Conservation (phyloP, 768 basidiomycete species). For the Podaxis sp. region DNA sequence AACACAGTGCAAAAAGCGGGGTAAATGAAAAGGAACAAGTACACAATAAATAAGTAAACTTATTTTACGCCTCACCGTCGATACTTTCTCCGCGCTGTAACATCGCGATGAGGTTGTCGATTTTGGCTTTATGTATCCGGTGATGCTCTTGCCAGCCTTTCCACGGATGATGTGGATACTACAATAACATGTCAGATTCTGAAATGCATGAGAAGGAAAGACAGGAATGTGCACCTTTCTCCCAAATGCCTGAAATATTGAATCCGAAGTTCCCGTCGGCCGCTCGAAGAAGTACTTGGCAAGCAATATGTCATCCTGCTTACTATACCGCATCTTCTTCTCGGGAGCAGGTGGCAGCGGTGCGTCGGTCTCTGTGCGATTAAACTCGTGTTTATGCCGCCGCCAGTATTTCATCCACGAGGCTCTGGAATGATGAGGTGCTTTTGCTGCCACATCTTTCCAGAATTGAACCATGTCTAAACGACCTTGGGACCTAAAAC, state of each 20-base stretch:
- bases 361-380: constrained; percentile 62
- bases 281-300: constrained; percentile 72
- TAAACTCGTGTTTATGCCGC: constrained; percentile 81
- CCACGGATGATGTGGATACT: constrained; percentile 91
- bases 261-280: constrained; percentile 80
- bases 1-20: neutral
- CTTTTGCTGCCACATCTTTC: constrained; percentile 43
- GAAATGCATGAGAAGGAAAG: constrained; percentile 8
- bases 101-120: constrained; percentile 73
- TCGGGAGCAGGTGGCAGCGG: constrained; percentile 75
- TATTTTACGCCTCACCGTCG: constrained; percentile 23
- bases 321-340: constrained; percentile 87
- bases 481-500: constrained; percentile 39
- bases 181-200: constrained; percentile 4
- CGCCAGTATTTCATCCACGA: constrained; percentile 96
- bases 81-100: constrained; percentile 55
- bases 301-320: constrained; percentile 73
- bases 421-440: constrained; percentile 86
- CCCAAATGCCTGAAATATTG: constrained; percentile 80
- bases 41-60: neutral
- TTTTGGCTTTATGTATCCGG: constrained; percentile 83
- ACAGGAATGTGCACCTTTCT: constrained; percentile 46
- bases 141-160: constrained; percentile 95
- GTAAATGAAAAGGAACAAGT: neutral
- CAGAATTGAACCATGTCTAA: constrained; percentile 32